Evolutionary conservation across 768 basidiomycete species (phyloP), one percentile per base, ranked within the genome.

Genomic region (Psilocybe cyanescens): DNA sequence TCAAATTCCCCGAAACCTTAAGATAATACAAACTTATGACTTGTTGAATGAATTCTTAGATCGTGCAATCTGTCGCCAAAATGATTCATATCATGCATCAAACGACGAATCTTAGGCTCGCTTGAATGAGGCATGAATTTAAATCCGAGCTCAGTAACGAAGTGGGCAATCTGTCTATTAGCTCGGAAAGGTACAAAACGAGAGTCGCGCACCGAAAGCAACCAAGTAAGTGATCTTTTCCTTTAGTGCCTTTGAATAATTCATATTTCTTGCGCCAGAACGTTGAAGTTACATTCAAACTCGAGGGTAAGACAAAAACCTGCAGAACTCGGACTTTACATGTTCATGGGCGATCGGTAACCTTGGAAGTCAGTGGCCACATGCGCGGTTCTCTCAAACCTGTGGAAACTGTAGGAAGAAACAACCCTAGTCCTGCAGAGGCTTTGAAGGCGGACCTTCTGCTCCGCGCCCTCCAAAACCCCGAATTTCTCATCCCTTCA

Each of bases 341-440:
- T 12, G 55, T 59, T 7, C 39, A 58, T 44, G 84, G 86, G 3
- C 82, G 83, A 6, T 65, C 65, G 11, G 80, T 75, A 0, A 63
- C 30, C 3, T 63, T 85, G 29, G 31, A 45, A 9, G 46, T 81
- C 35, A 55, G 67, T 4, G 69, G 58, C 8, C n/a, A 66, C 1
- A 19, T 37, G 12, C 14, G 19, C 35, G 30, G n/a, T 4, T 37
- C 6, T 30, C 24, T 62, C 28, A 45, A 29, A 19, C 48, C 8
- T 7, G 24, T 53, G 14, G 78, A 73, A 11, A 79, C 86, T 8
- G 64, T 78, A 39, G 87, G 86, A 0, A 76, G 71, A 62, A 84
- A 81, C 1, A 70, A 67, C 8, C 80, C 76, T 3, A 88, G 85
- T n/a, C 35, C 17, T 19, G 81, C 85, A 11, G 87, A 88, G 62